These are phyloP conservation scores for Prosopis cineraria DNA, from an alignment of 306 rosid species.

Conservation along the genomic window DNA sequence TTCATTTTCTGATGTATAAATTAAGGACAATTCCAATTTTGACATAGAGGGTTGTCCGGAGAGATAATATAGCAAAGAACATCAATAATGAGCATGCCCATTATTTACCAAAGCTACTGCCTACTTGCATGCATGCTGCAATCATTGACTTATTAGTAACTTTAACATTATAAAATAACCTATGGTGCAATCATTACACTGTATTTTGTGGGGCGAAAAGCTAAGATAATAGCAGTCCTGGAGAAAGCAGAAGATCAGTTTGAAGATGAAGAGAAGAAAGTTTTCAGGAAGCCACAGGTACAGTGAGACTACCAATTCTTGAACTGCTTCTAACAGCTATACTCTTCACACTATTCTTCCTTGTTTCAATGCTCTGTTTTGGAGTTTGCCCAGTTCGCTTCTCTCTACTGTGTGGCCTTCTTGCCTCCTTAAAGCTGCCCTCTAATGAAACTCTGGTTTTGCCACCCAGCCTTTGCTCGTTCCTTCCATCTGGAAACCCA, in stretches of 20 bases:
- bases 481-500: constrained; percentile 37
- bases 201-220: constrained; percentile 12
- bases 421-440: constrained; percentile 38
- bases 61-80: not conserved
- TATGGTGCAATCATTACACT: not conserved
- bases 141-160: not conserved
- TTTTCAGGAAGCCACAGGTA: constrained; percentile 57
- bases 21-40: not conserved
- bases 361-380: constrained; percentile 37
- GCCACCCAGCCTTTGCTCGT: constrained; percentile 32
- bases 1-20: constrained; percentile 2
- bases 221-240: not conserved
- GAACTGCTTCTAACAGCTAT: constrained; percentile 45
- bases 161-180: not conserved
- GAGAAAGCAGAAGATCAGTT: not conserved
- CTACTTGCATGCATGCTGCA: constrained; percentile 11
- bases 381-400: constrained; percentile 39
- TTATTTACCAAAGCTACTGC: constrained; percentile 1
- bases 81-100: constrained; percentile 20
- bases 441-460: constrained; percentile 36
- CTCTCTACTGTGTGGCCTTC: constrained; percentile 28
- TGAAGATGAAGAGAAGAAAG: not conserved
- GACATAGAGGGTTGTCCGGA: not conserved
- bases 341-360: constrained; percentile 31
- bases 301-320: constrained; percentile 49